phyloP scores from a whole-genome alignment of 441 rosid species.

The Gossypium schwendimanii region DNA sequence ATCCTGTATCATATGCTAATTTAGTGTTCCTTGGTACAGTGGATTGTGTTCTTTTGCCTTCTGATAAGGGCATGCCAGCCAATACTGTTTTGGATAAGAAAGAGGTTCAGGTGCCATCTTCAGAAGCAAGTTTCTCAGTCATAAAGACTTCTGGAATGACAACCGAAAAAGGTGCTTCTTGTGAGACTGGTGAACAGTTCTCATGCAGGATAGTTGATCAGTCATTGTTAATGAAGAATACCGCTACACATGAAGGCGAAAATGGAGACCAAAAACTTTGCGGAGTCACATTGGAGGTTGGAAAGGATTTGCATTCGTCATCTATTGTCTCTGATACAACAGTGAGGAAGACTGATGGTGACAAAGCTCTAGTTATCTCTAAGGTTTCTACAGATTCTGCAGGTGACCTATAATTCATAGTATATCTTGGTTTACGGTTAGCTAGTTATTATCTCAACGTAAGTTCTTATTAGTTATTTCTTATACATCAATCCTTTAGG shows the following conservation, averaged over 20 bases:
- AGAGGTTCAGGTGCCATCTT: conserved; percentile 25
- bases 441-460: background rate
- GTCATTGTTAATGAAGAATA: conserved; percentile 26
- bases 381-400: conserved; percentile 26
- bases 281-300: conserved; percentile 26
- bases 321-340: conserved; percentile 27
- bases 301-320: conserved; percentile 23
- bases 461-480: background rate
- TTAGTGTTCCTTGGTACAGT: conserved; percentile 14
- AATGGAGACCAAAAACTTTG: conserved; percentile 21
- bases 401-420: conserved; percentile 35
- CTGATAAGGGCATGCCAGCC: conserved; percentile 14
- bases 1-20: conserved; percentile 16
- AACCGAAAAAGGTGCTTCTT: conserved; percentile 22
- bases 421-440: background rate
- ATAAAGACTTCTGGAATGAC: conserved; percentile 23
- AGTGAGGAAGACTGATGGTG: conserved; percentile 25
- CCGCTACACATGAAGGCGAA: conserved; percentile 28
- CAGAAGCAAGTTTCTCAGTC: conserved; percentile 26
- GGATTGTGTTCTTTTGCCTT: conserved; percentile 21
- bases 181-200: conserved; percentile 21
- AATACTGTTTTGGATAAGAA: conserved; percentile 26
- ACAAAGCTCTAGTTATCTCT: conserved; percentile 20
- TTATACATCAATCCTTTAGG: background rate
- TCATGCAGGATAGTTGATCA: conserved; percentile 24